These are phyloP conservation scores for Hypomontagnella submonticulosa DNA, from an alignment of 495 filamentous ascomycete species.

Conservation along the genomic window DNA sequence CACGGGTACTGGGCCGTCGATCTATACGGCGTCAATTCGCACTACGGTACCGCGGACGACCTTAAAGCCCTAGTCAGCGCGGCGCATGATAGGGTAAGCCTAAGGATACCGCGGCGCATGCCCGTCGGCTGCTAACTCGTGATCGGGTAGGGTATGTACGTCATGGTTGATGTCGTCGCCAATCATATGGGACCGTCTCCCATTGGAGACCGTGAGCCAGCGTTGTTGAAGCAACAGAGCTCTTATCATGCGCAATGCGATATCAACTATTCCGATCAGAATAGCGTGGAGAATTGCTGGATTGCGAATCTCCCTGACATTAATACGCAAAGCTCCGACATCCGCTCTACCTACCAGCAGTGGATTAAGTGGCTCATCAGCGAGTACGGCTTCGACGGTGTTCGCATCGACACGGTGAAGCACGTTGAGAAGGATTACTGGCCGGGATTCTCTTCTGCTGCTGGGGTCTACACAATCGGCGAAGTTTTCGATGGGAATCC, in stretches of 20 bases:
- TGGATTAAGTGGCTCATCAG: constrained; percentile 74
- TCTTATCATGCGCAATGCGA: constrained; percentile 76
- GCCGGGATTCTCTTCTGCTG: constrained; percentile 68
- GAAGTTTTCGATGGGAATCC: constrained; percentile 75
- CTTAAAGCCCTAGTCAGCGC: constrained; percentile 65
- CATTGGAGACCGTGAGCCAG: constrained; percentile 22
- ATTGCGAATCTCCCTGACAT: constrained; percentile 75
- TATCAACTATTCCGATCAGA: constrained; percentile 73
- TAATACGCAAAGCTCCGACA: constrained; percentile 67
- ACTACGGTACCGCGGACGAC: constrained; percentile 75
- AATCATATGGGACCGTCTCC: constrained; percentile 73
- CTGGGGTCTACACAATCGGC: constrained; percentile 76
- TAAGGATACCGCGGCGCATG: neutral
- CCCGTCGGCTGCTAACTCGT: constrained; percentile 54
- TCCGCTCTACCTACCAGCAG: constrained; percentile 67
- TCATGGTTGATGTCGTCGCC: constrained; percentile 83
- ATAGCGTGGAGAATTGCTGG: constrained; percentile 68
- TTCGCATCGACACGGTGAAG: constrained; percentile 80
- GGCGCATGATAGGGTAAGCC: constrained; percentile 51
- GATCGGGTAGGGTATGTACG: constrained; percentile 53
- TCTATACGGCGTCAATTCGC: constrained; percentile 69
- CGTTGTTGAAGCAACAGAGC: constrained; percentile 40
- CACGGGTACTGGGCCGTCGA: constrained; percentile 84
- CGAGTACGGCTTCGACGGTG: constrained; percentile 80
- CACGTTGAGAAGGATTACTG: constrained; percentile 79